These are phyloP conservation scores for Mrakiaceae sp. DNA, from an alignment of 1,284 basidiomycete genomes.

Conservation along the genomic window DNA sequence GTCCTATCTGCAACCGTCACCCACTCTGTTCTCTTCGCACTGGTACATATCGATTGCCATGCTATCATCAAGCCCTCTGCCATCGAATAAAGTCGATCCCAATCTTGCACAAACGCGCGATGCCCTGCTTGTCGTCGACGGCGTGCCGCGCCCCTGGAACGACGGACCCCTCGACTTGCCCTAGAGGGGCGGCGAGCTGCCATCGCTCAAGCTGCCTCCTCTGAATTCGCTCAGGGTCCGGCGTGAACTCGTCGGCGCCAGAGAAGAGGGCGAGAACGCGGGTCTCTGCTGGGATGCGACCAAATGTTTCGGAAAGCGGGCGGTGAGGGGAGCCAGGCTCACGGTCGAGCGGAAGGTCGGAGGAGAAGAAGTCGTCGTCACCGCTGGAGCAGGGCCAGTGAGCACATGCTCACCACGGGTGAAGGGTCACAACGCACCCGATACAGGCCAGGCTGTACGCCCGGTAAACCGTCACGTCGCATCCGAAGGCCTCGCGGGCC, in stretches of 20 bases:
- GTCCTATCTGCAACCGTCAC: too few relatives aligned
- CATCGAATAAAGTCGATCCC: too few relatives aligned
- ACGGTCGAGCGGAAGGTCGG: slow-evolving; percentile 26
- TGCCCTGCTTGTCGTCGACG: slow-evolving; percentile 22
- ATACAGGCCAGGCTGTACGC: slow-evolving; percentile 25
- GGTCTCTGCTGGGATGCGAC: slow-evolving; percentile 22
- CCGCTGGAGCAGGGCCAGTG: slow-evolving; percentile 23
- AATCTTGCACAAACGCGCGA: too few relatives aligned
- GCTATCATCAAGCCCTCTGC: too few relatives aligned
- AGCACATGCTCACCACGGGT: not conserved
- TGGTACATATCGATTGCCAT: too few relatives aligned
- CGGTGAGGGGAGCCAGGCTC: slow-evolving; percentile 20
- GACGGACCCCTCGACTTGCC: slow-evolving; percentile 15
- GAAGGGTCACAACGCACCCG: slow-evolving; percentile 25
- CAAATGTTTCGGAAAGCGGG: slow-evolving; percentile 31
- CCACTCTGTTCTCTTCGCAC: too few relatives aligned
- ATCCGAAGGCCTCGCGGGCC: not conserved
- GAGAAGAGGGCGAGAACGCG: slow-evolving; percentile 30
- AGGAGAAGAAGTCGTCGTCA: slow-evolving; percentile 37
- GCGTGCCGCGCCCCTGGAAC: slow-evolving; percentile 30
- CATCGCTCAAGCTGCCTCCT: slow-evolving; percentile 23
- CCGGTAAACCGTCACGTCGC: slow-evolving; percentile 28
- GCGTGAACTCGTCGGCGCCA: slow-evolving; percentile 29
- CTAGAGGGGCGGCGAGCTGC: slow-evolving; percentile 16
- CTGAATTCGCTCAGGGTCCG: slow-evolving; percentile 16